A percentile compares a stretch with the other conserved stretches of the same genome.
These are phyloP conservation scores for Aspergillus felis DNA, from an alignment of 2,329 filamentous ascomycete genomes.

Conservation along the genomic window DNA sequence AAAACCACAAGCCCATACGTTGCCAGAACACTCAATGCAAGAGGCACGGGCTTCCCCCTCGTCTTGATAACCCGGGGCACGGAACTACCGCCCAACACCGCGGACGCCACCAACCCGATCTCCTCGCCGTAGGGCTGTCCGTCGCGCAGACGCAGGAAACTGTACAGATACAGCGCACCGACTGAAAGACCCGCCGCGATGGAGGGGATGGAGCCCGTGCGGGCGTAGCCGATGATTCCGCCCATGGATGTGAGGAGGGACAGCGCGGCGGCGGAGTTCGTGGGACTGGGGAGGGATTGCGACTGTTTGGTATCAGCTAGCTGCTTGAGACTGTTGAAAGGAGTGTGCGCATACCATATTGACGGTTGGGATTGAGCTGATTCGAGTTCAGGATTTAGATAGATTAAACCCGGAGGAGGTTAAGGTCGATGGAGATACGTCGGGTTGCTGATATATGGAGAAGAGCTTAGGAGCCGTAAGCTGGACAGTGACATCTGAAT, in stretches of 20 bases:
- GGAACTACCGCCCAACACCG: constrained; percentile 77
- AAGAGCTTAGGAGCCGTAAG: background rate
- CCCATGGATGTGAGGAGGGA: constrained; percentile 79
- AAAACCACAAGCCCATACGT: constrained; percentile 75
- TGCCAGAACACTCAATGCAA: constrained; percentile 73
- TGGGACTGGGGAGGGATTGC: constrained; percentile 16
- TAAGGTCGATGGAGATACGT: background rate
- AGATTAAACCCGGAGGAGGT: too few relatives aligned
- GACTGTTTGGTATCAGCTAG: constrained; percentile 2
- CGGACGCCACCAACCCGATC: constrained; percentile 78
- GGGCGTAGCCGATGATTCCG: constrained; percentile 79
- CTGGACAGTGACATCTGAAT: background rate
- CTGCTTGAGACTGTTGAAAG: background rate
- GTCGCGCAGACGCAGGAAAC: constrained; percentile 74
- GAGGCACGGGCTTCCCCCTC: constrained; percentile 72
- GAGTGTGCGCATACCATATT: constrained; percentile 15
- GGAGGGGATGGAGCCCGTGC: constrained; percentile 81
- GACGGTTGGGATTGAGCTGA: background rate
- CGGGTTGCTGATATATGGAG: background rate
- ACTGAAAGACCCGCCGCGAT: constrained; percentile 81
- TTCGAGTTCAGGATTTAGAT: background rate
- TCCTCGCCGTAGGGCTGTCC: constrained; percentile 78
- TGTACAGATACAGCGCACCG: constrained; percentile 72
- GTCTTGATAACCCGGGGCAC: constrained; percentile 82
- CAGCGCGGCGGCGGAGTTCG: constrained; percentile 69